phyloP scores from a whole-genome alignment of 2,329 filamentous ascomycete species.

The Sporothrix euskadiensis region DNA sequence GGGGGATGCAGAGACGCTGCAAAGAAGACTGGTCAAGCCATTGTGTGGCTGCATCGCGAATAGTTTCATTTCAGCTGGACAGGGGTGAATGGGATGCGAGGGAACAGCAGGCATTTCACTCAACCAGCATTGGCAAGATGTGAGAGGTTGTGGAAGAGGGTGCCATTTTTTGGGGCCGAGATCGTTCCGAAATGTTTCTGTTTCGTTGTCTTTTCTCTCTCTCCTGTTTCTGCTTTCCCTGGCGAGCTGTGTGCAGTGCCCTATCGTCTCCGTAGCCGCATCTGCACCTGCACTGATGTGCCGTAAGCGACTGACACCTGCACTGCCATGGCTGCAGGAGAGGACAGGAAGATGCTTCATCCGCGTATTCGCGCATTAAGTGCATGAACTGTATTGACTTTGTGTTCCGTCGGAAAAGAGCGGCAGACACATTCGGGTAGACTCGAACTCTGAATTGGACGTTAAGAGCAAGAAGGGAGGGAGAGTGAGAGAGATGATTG shows the following conservation, averaged over 20 bases:
- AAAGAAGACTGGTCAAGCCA: background rate
- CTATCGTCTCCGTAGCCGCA: background rate
- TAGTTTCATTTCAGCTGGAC: conserved; percentile 30
- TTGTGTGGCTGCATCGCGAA: conserved; percentile 16
- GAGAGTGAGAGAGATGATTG: background rate
- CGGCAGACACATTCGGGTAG: background rate
- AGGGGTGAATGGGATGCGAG: conserved; percentile 21
- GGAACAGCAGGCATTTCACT: background rate
- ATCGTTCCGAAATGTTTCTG: background rate
- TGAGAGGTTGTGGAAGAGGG: background rate
- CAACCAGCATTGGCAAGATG: background rate
- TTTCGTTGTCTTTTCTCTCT: background rate
- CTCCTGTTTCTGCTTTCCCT: background rate
- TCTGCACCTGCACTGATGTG: background rate
- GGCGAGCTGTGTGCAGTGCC: background rate
- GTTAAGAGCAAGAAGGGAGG: background rate
- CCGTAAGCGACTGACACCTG: background rate
- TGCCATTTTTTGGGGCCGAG: background rate
- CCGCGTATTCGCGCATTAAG: background rate
- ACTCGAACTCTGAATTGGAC: background rate
- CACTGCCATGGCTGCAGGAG: background rate
- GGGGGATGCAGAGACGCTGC: conserved; percentile 1
- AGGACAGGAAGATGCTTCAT: background rate
- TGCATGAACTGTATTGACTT: background rate
- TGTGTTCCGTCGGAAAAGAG: background rate